These are phyloP conservation scores for Dactylellina cionopaga DNA, from an alignment of 2,329 filamentous ascomycete species.

Conservation along the genomic window DNA sequence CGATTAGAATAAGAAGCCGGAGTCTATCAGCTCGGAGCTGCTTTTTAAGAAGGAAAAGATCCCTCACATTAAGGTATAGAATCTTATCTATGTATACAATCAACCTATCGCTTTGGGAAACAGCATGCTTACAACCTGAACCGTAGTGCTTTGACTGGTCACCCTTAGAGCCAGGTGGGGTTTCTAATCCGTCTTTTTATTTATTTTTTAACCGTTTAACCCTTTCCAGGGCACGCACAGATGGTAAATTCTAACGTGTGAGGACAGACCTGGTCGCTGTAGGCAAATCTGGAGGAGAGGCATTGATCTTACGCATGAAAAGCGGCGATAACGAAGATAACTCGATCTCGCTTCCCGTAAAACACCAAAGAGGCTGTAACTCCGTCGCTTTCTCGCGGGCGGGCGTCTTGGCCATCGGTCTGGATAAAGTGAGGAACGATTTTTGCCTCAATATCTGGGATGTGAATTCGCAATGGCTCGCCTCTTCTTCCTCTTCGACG, in stretches of 20 bases:
- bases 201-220: too few species aligned
- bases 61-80: slow-evolving; percentile 65
- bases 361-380: slow-evolving; percentile 80
- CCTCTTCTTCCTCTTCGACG: slow-evolving; percentile 59
- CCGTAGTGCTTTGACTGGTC: slow-evolving; percentile 67
- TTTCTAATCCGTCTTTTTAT: background rate
- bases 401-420: slow-evolving; percentile 77
- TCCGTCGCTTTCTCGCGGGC: slow-evolving; percentile 80
- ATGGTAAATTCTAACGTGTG: slow-evolving; percentile 59
- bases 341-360: slow-evolving; percentile 75
- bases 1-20: slow-evolving; percentile 38
- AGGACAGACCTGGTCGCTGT: slow-evolving; percentile 76
- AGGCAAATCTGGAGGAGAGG: slow-evolving; percentile 78
- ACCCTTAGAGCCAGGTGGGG: slow-evolving; percentile 61
- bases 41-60: slow-evolving; percentile 63
- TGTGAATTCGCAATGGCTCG: slow-evolving; percentile 69
- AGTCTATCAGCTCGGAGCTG: slow-evolving; percentile 44
- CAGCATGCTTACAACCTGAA: background rate
- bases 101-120: too few species aligned
- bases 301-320: slow-evolving; percentile 74
- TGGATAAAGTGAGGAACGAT: slow-evolving; percentile 83
- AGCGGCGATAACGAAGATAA: slow-evolving; percentile 67
- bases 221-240: background rate
- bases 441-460: slow-evolving; percentile 86
- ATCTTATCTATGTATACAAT: background rate